Evolutionary conservation across 2,329 filamentous ascomycete species (phyloP).

Genomic region (Zopfia rhizophila): DNA sequence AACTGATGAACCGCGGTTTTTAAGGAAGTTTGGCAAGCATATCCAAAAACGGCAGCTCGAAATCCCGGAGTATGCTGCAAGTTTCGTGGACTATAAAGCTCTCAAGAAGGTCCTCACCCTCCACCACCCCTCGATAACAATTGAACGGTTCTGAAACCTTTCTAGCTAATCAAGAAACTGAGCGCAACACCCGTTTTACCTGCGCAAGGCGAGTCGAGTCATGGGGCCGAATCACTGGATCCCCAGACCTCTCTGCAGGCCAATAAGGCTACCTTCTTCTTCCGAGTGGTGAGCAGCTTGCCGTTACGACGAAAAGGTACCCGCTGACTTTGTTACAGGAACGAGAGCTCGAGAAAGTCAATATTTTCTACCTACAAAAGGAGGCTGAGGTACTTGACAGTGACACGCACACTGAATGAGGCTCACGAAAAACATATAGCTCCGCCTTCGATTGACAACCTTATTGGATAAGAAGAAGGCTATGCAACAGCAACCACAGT

Average conservation of each 20-base stretch:
- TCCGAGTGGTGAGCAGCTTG: slow-evolving; percentile 79
- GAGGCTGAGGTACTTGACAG: slow-evolving; percentile 96
- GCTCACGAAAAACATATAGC: no score
- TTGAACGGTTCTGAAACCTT: slow-evolving; percentile 30
- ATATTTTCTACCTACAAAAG: slow-evolving; percentile 96
- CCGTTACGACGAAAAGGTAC: not conserved
- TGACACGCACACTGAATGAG: no score
- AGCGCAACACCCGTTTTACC: slow-evolving; percentile 88
- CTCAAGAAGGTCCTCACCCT: slow-evolving; percentile 84
- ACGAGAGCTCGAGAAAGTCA: slow-evolving; percentile 97
- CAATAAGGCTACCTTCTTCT: slow-evolving; percentile 99
- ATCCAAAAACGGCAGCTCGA: slow-evolving; percentile 99
- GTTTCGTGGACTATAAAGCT: slow-evolving; percentile 99
- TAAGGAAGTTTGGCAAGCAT: slow-evolving; percentile 99
- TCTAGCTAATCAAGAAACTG: slow-evolving; percentile 96
- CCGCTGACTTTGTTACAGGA: slow-evolving; percentile 67
- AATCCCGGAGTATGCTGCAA: slow-evolving; percentile 98
- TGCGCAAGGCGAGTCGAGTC: slow-evolving; percentile 72
- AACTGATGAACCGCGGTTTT: slow-evolving; percentile 50
- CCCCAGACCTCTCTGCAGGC: slow-evolving; percentile 92
- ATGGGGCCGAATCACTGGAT: slow-evolving; percentile 65
- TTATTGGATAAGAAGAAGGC: slow-evolving; percentile 95
- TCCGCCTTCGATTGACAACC: slow-evolving; percentile 91
- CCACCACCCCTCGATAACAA: not conserved
- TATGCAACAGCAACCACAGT: slow-evolving; percentile 79